Evolutionary conservation across 208 protist species (phyloP).

Genomic region (Leishmania lainsoni): DNA sequence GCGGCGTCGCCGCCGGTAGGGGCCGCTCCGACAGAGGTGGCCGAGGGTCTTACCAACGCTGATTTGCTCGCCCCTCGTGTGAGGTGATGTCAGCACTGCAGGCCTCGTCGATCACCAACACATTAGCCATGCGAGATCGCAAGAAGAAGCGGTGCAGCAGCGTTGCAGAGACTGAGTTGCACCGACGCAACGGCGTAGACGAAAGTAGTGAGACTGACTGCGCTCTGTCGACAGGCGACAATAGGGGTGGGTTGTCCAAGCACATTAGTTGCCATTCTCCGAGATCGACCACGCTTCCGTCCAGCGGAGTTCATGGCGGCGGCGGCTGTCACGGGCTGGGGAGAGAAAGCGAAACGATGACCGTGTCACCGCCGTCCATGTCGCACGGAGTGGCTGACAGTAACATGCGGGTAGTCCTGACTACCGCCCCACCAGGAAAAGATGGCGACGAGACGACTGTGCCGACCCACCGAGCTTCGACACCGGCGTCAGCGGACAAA

Average conservation of each 20-base stretch:
- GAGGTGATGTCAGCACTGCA: neutral
- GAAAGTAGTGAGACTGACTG: neutral
- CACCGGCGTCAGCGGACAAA: neutral
- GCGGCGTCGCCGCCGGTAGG: neutral
- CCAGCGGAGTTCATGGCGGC: neutral
- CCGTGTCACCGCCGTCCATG: neutral
- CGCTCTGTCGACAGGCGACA: neutral
- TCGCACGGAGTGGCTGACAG: neutral
- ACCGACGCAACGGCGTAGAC: neutral
- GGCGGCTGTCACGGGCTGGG: neutral
- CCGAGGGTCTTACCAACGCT: neutral
- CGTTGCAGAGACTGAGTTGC: neutral
- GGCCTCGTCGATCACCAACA: neutral
- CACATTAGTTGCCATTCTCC: neutral
- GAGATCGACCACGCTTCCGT: slow-evolving; percentile 7
- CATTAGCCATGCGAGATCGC: neutral
- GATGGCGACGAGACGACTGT: neutral
- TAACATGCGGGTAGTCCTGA: neutral
- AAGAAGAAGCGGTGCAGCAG: neutral
- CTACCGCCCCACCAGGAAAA: neutral
- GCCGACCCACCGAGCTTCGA: neutral
- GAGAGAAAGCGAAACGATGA: neutral
- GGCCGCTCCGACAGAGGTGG: neutral
- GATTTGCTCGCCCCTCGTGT: neutral
- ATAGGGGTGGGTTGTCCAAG: neutral